Evolutionary conservation across 306 rosid genomes (phyloP).

Genomic region (Castanea crenata): DNA sequence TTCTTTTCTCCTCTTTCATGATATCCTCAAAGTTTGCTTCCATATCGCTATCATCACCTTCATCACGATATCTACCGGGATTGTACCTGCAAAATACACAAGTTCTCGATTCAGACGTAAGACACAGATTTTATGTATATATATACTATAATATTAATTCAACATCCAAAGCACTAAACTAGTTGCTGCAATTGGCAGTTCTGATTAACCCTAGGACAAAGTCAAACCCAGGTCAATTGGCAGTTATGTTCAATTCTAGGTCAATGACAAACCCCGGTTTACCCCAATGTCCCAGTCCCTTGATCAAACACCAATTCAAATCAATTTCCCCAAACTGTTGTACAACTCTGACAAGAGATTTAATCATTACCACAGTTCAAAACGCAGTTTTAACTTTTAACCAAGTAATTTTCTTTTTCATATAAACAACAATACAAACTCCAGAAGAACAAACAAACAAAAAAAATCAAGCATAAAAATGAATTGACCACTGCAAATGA

Average conservation of each 20-base stretch:
- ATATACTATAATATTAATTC: not conserved
- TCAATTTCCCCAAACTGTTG: not conserved
- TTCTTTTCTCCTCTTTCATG: constrained; percentile 64
- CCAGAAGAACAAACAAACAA: not conserved
- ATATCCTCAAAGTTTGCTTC: constrained; percentile 84
- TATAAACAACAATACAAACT: not conserved
- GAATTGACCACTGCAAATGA: not conserved
- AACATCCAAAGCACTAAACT: not conserved
- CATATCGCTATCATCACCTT: constrained; percentile 68
- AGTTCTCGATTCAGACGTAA: not conserved
- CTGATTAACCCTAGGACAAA: not conserved
- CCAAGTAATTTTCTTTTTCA: not conserved
- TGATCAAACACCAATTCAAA: not conserved
- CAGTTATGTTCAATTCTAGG: not conserved
- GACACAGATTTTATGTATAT: not conserved
- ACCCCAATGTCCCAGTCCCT: not conserved
- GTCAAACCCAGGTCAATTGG: not conserved
- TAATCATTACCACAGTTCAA: not conserved
- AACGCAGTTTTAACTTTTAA: not conserved
- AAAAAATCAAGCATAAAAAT: not conserved
- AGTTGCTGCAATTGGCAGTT: not conserved
- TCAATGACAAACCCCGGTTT: not conserved
- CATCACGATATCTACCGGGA: constrained; percentile 42
- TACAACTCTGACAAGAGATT: not conserved
- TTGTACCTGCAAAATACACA: constrained; percentile 52